Evolutionary conservation across 768 basidiomycete genomes (phyloP).

Genomic region (Roridomyces roridus): DNA sequence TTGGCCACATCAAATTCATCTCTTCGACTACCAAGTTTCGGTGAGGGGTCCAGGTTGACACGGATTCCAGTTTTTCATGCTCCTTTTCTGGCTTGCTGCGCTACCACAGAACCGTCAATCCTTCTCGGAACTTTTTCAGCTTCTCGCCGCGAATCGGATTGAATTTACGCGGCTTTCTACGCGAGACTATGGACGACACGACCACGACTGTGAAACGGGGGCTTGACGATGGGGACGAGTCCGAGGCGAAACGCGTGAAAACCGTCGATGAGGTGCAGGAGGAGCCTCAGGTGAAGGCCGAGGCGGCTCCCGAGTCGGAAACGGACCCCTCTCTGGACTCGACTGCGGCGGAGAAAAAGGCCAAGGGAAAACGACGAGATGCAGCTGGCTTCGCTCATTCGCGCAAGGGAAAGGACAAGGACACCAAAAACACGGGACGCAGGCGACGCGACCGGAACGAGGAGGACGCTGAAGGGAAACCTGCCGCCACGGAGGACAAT

Average conservation of each 20-base stretch:
- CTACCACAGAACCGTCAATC: not conserved
- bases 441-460: constrained; percentile 50
- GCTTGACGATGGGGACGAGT: constrained; percentile 10
- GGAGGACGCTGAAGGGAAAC: constrained; percentile 30
- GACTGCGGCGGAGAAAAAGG: not conserved
- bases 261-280: not conserved
- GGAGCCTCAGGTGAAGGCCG: not conserved
- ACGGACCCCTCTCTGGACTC: not conserved
- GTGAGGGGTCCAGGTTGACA: no score
- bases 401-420: constrained; percentile 42
- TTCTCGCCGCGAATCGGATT: not conserved
- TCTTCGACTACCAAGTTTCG: no score
- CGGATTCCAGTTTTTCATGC: not conserved
- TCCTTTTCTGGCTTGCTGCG: not conserved
- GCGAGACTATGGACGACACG: constrained; percentile 9
- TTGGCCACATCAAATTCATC: no score
- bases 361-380: constrained; percentile 24
- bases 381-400: constrained; percentile 33
- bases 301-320: not conserved
- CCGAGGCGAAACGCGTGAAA: constrained; percentile 23
- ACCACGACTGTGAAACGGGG: constrained; percentile 3
- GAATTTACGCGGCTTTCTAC: not conserved
- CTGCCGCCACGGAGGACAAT: constrained; percentile 5
- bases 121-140: no score
- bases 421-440: constrained; percentile 42